Evolutionary conservation across 768 basidiomycete genomes (phyloP).

Genomic region (Hemileccinum rubropunctum): DNA sequence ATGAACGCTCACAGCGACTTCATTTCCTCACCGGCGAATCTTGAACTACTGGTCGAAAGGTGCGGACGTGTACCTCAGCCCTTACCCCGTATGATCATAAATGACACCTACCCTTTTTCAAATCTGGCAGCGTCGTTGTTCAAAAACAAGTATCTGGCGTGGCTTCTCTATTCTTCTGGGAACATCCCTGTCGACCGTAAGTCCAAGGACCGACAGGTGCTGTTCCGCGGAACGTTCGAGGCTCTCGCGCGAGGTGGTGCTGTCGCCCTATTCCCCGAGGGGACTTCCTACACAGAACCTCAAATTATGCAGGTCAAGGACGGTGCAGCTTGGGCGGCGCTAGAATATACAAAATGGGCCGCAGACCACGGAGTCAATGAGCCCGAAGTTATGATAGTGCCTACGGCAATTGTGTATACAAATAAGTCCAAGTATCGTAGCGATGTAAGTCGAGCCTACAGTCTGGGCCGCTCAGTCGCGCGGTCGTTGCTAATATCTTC

Average conservation of each 20-base stretch:
- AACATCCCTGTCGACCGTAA: slow-evolving; percentile 97
- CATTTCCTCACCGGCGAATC: slow-evolving; percentile 77
- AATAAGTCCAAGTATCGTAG: slow-evolving; percentile 96
- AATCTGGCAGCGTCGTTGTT: slow-evolving; percentile 66
- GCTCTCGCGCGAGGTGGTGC: slow-evolving; percentile 75
- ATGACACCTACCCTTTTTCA: slow-evolving; percentile 7
- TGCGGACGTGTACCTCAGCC: slow-evolving; percentile 26
- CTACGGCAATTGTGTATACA: slow-evolving; percentile 89
- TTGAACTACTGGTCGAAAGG: slow-evolving; percentile 97
- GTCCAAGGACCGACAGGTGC: slow-evolving; percentile 83
- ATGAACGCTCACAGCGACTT: slow-evolving; percentile 52
- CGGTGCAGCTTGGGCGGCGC: slow-evolving; percentile 90
- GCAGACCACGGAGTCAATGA: slow-evolving; percentile 50
- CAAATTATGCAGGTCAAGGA: slow-evolving; percentile 91
- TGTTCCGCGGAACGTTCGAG: slow-evolving; percentile 89
- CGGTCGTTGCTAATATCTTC: slow-evolving; percentile 13
- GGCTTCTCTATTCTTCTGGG: slow-evolving; percentile 84
- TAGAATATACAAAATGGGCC: slow-evolving; percentile 87
- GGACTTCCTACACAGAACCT: slow-evolving; percentile 91
- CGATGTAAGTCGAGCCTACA: slow-evolving; percentile 53
- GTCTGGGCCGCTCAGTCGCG: background rate
- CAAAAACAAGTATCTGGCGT: slow-evolving; percentile 67
- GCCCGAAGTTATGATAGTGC: slow-evolving; percentile 59
- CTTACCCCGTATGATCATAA: slow-evolving; percentile 3
- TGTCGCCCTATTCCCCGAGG: slow-evolving; percentile 93